These are phyloP conservation scores for Rhodotorula sp. DNA, from an alignment of 1,284 basidiomycete genomes.

Conservation along the genomic window DNA sequence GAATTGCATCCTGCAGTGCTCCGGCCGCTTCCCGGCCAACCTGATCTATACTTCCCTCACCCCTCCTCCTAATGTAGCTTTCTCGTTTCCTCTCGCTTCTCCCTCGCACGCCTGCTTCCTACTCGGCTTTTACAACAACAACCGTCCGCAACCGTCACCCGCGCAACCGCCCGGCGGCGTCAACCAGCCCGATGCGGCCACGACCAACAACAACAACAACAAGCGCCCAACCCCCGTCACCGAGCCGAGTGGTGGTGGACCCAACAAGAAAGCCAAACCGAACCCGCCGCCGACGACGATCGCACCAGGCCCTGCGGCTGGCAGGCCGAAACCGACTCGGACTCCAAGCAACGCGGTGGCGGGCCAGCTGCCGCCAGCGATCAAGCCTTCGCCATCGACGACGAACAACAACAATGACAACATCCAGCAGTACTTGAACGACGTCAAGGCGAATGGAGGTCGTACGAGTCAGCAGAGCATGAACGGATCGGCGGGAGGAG, in stretches of 20 bases:
- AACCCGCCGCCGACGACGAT: slow-evolving; percentile 17
- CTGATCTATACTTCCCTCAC: slow-evolving; percentile 32
- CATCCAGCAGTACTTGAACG: slow-evolving; percentile 30
- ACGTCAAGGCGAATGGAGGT: slow-evolving; percentile 13
- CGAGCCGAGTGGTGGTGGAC: not conserved
- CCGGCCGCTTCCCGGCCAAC: slow-evolving; percentile 31
- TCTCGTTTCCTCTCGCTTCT: slow-evolving; percentile 26
- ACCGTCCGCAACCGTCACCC: not conserved
- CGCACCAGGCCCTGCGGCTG: not conserved
- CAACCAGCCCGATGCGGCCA: not conserved
- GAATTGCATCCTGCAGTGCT: slow-evolving; percentile 3
- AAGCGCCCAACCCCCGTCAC: slow-evolving; percentile 18
- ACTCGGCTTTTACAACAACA: slow-evolving; percentile 39
- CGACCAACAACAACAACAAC: not conserved
- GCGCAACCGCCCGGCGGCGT: no score
- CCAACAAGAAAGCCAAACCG: slow-evolving; percentile 28
- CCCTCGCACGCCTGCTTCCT: slow-evolving; percentile 36
- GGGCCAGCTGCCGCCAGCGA: not conserved
- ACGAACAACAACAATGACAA: slow-evolving; percentile 12
- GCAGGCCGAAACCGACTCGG: slow-evolving; percentile 7
- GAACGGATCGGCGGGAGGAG: not conserved
- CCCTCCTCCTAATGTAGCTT: slow-evolving; percentile 7
- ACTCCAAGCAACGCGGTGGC: not conserved
- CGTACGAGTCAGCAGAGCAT: not conserved
- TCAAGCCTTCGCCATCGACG: slow-evolving; percentile 10